A percentile compares a stretch with the other conserved stretches of the same genome.
Evolutionary conservation across 2,329 filamentous ascomycete genomes (phyloP).

Genomic region (Pyrenophora tritici-repentis): DNA sequence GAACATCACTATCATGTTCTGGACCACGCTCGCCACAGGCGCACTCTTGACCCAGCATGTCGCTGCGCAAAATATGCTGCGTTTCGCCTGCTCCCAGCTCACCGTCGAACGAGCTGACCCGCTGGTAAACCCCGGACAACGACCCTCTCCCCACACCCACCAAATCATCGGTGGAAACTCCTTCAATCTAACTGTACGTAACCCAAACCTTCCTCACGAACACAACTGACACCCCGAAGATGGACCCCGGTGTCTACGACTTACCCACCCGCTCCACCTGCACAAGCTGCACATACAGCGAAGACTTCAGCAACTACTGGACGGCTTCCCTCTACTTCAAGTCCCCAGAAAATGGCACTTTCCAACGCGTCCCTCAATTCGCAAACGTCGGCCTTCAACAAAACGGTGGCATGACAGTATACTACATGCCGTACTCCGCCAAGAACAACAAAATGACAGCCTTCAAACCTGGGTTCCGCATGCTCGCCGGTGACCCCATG

Average conservation of each 20-base stretch:
- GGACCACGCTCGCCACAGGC: slow-evolving; percentile 25
- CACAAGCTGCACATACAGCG: slow-evolving; percentile 38
- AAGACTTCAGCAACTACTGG: slow-evolving; percentile 42
- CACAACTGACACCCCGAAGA: slow-evolving; percentile 22
- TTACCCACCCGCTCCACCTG: slow-evolving; percentile 32
- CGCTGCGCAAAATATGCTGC: slow-evolving; percentile 41
- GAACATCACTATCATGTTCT: slow-evolving; percentile 23
- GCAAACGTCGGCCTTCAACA: slow-evolving; percentile 39
- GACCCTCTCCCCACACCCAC: slow-evolving; percentile 38
- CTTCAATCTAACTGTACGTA: slow-evolving; percentile 39
- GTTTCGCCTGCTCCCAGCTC: slow-evolving; percentile 43
- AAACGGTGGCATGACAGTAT: slow-evolving; percentile 51
- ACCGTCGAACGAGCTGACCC: slow-evolving; percentile 60
- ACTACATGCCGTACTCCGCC: slow-evolving; percentile 77
- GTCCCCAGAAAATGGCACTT: slow-evolving; percentile 41
- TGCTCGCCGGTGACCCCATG: slow-evolving; percentile 35
- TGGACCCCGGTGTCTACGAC: slow-evolving; percentile 35
- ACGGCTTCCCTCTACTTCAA: slow-evolving; percentile 40
- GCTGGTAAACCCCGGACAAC: slow-evolving; percentile 36
- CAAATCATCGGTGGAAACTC: slow-evolving; percentile 42
- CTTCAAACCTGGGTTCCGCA: slow-evolving; percentile 32
- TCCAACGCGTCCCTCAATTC: slow-evolving; percentile 38
- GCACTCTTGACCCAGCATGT: slow-evolving; percentile 31
- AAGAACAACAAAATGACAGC: slow-evolving; percentile 49
- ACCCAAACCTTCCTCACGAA: background rate